Evolutionary conservation across 768 basidiomycete genomes (phyloP).

Genomic region (Suillus bovinus): DNA sequence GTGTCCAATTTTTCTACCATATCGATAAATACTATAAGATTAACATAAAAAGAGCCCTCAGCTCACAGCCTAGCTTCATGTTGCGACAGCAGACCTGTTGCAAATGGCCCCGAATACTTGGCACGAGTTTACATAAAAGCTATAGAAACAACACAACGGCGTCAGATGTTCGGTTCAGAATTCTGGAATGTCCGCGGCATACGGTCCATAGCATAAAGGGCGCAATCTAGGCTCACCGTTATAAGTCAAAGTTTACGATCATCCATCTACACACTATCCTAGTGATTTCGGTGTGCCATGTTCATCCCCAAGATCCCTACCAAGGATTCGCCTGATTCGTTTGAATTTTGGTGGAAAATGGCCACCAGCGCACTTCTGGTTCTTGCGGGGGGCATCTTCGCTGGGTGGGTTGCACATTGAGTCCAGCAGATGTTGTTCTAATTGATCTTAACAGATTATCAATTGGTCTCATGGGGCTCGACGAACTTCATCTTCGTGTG

Average conservation of each 20-base stretch:
- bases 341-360: slow-evolving; percentile 77
- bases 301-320: background rate
- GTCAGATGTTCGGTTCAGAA: background rate
- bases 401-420: slow-evolving; percentile 59
- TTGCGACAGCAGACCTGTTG: background rate
- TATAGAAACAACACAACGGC: background rate
- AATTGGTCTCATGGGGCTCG: slow-evolving; percentile 91
- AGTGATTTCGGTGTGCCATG: background rate
- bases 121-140: background rate
- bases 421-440: background rate
- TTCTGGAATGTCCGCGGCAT: background rate
- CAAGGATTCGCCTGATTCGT: slow-evolving; percentile 44
- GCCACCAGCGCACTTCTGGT: slow-evolving; percentile 68
- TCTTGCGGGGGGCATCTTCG: slow-evolving; percentile 86
- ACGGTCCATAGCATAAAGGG: background rate
- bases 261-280: background rate
- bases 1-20: background rate
- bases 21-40: background rate
- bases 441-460: slow-evolving; percentile 58
- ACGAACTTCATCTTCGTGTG: slow-evolving; percentile 88
- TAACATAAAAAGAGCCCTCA: background rate
- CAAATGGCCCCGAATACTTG: background rate
- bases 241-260: background rate
- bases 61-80: background rate
- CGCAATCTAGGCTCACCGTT: background rate